Evolutionary conservation across 495 filamentous ascomycete genomes (phyloP).

Genomic region (Tuber magnatum): DNA sequence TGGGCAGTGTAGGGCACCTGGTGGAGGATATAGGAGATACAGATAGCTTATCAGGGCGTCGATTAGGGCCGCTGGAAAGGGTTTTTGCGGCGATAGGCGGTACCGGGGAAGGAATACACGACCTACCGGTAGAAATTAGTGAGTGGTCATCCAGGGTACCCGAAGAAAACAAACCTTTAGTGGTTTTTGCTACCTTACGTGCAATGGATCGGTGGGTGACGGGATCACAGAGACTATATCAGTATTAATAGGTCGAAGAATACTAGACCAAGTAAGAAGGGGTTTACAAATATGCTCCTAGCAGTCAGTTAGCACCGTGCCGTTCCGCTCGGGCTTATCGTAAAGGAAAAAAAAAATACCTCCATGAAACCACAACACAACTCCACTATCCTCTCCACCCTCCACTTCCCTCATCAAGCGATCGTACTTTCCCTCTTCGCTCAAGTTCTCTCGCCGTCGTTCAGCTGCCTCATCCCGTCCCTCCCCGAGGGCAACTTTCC

Average conservation of each 20-base stretch:
- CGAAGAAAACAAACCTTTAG: constrained; percentile 41
- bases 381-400: constrained; percentile 50
- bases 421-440: constrained; percentile 63
- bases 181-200: constrained; percentile 48
- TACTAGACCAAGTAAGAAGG: not conserved
- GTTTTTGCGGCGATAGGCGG: constrained; percentile 72
- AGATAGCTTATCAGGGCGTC: constrained; percentile 81
- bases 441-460: constrained; percentile 48
- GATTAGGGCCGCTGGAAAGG: constrained; percentile 75
- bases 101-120: constrained; percentile 77
- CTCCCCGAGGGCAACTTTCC: constrained; percentile 49
- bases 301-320: not conserved
- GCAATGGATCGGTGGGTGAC: constrained; percentile 52
- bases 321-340: not conserved
- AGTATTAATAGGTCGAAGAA: constrained; percentile 10
- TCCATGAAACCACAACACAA: constrained; percentile 81
- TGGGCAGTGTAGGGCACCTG: constrained; percentile 62
- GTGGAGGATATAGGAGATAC: constrained; percentile 69
- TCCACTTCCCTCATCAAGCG: constrained; percentile 62
- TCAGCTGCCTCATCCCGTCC: constrained; percentile 44
- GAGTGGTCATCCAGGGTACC: not conserved
- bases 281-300: constrained; percentile 43
- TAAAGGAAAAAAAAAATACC: constrained; percentile 59
- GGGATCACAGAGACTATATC: constrained; percentile 61
- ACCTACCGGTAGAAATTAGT: constrained; percentile 13